Evolutionary conservation across 2,329 filamentous ascomycete species (phyloP), one percentile per base, ranked within the genome.

Genomic region (Aspergillus latus): DNA sequence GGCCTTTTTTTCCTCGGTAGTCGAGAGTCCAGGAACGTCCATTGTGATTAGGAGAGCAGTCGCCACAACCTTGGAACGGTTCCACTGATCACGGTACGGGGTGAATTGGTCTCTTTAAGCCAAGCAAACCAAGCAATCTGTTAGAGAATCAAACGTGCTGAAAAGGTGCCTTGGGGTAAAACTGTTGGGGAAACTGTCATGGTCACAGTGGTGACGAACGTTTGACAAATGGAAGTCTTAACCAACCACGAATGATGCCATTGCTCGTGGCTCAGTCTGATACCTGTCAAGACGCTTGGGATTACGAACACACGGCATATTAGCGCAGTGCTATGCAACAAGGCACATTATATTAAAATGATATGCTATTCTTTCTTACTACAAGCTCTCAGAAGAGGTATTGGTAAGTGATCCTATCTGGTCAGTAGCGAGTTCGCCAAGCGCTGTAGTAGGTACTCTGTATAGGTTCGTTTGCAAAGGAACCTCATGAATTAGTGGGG

Each of bases 31-130:
- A 40, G 16, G 39, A 37, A 54, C 37, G 11, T 36, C 39, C 37
- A 53, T 53, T 39, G 47, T 48, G 42, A 49, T 36, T 29, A 49
- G 45, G 30, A 56, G 42, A 21, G 49, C 46, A 52, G 40, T 52
- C 44, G 54, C 54, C 54, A 57, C 54, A 49, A 21, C 21, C 21
- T 21, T 21, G 21, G 21, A 49, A 28, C 26, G 49, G 49, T 49
- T 44, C 49, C 49, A 52, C 43, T 46, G 52, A 28, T 40, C 43
- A 28, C 29, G 36, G 42, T 45, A 45, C 15, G 43, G 15, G 28
- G 13, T 44, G 10, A 11, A 28, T 11, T 11, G 26, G 15, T 16
- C 30, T 28, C 15, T 29, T 45, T 28, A 11, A 29, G n/a, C 26
- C 11, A 30, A 29, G 21, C 21, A 10, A 4, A 45, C 42, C 15